A percentile compares a stretch with the other conserved stretches of the same genome.
Evolutionary conservation across 2,329 filamentous ascomycete species (phyloP).

Genomic region (Pleoardoris graminearum): DNA sequence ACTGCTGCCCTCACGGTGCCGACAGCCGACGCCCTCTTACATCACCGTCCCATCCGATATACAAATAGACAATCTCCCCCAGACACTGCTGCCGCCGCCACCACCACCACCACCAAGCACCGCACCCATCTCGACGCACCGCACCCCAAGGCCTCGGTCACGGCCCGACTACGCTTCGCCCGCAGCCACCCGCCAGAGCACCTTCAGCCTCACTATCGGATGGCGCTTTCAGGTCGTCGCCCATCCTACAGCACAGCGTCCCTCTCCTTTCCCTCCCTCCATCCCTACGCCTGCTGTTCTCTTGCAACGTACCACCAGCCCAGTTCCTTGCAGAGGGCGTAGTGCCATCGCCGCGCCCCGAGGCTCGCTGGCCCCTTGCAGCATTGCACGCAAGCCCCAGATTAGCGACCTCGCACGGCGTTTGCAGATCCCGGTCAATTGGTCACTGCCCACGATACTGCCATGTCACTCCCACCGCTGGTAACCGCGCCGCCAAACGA

Average conservation of each 20-base stretch:
- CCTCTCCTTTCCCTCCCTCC: conserved; percentile 25
- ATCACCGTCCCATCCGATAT: background rate
- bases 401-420: conserved; percentile 9
- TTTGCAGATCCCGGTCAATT: conserved; percentile 15
- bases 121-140: too few relatives aligned
- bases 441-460: conserved; percentile 4
- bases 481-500: conserved; percentile 27
- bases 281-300: conserved; percentile 22
- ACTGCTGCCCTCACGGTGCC: background rate
- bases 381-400: background rate
- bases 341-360: conserved; percentile 20
- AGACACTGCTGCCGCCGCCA: too few relatives aligned
- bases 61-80: background rate
- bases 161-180: conserved; percentile 1
- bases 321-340: conserved; percentile 42
- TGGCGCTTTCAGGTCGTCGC: conserved; percentile 36
- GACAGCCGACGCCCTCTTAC: conserved; percentile 2
- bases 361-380: conserved; percentile 7
- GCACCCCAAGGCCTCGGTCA: too few relatives aligned
- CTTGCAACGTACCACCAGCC: conserved; percentile 37
- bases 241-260: conserved; percentile 18
- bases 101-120: too few relatives aligned
- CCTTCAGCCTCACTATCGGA: conserved; percentile 29
- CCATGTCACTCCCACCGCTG: conserved; percentile 32
- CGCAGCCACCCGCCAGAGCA: background rate